Base-by-base conservation (phyloP, 345 rosid genomes). In the Euphorbia lathyris region DNA sequence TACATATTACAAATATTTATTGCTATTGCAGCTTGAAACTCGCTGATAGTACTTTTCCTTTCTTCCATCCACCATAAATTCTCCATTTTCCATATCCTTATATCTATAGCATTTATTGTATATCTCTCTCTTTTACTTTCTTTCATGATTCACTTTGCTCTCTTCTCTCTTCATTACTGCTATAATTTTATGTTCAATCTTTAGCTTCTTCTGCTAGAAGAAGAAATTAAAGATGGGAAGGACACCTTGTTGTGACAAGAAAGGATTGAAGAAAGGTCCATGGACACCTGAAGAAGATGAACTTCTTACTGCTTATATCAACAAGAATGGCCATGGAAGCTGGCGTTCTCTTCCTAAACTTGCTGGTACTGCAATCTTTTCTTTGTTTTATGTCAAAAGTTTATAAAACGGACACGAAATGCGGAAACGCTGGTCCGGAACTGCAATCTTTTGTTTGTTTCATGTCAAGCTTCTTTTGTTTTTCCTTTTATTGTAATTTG, bases 1-100 rank as follows among this genome's bases (percentile, higher is more conserved):
- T 34, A 34, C 38, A n/a, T 34, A 34, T 34, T 34, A 7, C 7
- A 34, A 20, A 40, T 71, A 80, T 71, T 80, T 66, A 77, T 68
- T 83, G 85, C 65, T 40, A 50, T 80, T 83, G 79, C 96, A 79
- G 86, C 89, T 84, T 80, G 76, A 89, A 82, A 73, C 81, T 84
- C 81, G 87, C 83, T 77, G 83, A 83, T 75, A 79, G 78, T 79
- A 82, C 82, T 79, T 50, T 72, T 3, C 70, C 55, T 73, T 59
- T 52, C 55, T 73, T 59, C 57, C 55, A 58, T 63, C 63, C 74
- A 22, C 43, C 42, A 52, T 74, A 50, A 74, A 74, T 77, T 43
- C 63, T 58, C 76, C 52, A 72, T 66, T 70, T 79, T 58, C 74
- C 60, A 65, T 71, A 69, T 67, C 59, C 76, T 25, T n/a, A n/a